Base-by-base conservation (phyloP, 768 basidiomycete genomes). In the Cystobasidium tubakii region DNA sequence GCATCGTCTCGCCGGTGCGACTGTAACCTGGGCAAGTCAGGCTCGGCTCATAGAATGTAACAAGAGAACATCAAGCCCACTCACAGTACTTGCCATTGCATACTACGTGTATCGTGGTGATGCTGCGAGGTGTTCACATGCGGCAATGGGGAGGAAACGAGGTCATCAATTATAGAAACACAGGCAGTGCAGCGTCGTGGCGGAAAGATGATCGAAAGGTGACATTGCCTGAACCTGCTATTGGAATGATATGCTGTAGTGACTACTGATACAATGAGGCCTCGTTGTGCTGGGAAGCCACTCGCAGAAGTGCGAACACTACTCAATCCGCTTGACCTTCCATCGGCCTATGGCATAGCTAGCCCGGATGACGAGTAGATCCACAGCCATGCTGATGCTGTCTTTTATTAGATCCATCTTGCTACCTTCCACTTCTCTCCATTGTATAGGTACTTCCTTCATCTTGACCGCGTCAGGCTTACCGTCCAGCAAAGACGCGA, bases 371-470 rank as follows among this genome's bases (percentile, higher is more conserved):
- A 97, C 85, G 60, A 95, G 78, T 80, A 96, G 81, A 80, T 97
- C 94, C 74, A 88, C 84, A 42, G 94, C 83, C 94, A 97, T 97
- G 79, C 90, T 89, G 66, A 95, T 78, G 31, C 89, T 90, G 76
- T 92, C 94, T 72, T 86, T 86, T 74, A 91, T 85, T 53, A 97
- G 88, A 76, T 89, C 75, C 87, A 97, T 84, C 82, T 97, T 97
- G 83, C 91, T 93, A 50, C 94, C 94, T 0, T 87, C 85, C 1
- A 97, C 90, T 82, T 97, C 94, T 74, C 92, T 89, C 94, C 94
- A 97, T 76, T 88, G 86, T 33, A 97, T 88, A 0, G 91, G 87
- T 7, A 96, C 90, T 80, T 97, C 94, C 7, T 82, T 85, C 0
- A 93, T 88, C 0, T 92, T 90, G 73, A 96, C 88, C 10, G 84